Evolutionary conservation across 2,329 filamentous ascomycete genomes (phyloP), one percentile per base, ranked within the genome.

Genomic region (Sarocladiaceae sp.): DNA sequence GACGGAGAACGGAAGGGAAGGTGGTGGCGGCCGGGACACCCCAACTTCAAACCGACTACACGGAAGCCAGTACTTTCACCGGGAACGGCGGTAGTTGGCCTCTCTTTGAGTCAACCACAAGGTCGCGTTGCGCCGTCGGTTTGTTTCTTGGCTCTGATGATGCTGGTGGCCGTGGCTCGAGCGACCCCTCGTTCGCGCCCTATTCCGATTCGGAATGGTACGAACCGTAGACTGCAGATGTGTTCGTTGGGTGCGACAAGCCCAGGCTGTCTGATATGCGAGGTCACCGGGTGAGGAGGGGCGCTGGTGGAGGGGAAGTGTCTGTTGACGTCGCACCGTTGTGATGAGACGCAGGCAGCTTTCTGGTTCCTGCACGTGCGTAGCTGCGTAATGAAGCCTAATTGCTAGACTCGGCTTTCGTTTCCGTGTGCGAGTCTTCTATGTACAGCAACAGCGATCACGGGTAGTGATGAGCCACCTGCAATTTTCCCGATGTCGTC

Each of bases 161-260:
- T 48, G 44, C 44, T 48, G 44, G 44, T 20, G 15, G 26, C 40
- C 26, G 44, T 20, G 12, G 26, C 13, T 31, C 15, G 26, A 22
- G 44, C 17, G 26, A 31, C 44, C 44, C 44, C 44, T 48, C 44
- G 44, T 31, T 33, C 44, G 28, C 25, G 26, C 25, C 26, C 44
- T 31, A 17, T n/a, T 48, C 44, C 26, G 28, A 48, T 48, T 48
- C n/a, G 44, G 44, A 48, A 48, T 48, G 44, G 44, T 33, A 33
- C 44, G 44, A 48, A 48, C 44, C 15, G 44, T 48, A 33, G 44
- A 17, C 26, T 33, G 44, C 44, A 48, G 28, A 48, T 22, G 28
- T 13, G 44, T 48, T 48, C 44, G 44, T 33, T 28, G 15, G 28
- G 17, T 40, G 37, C 15, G 40, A 44, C 10, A 48, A 28, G 44